Evolutionary conservation across 208 protist species (phyloP).

Genomic region (Crithidia sp.): DNA sequence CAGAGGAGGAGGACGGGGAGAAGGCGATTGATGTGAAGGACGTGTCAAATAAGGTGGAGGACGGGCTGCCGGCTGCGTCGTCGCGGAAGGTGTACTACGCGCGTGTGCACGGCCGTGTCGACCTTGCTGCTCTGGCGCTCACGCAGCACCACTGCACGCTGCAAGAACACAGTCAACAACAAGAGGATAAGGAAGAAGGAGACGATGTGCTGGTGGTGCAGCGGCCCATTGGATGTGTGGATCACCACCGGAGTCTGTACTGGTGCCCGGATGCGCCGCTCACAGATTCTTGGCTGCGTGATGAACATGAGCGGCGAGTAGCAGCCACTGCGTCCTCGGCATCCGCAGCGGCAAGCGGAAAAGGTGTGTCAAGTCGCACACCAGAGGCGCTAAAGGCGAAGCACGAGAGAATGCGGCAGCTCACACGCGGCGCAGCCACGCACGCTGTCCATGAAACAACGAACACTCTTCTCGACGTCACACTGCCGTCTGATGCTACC

Average conservation of each 20-base stretch:
- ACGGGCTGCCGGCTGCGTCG: neutral
- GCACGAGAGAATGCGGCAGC: conserved; percentile 54
- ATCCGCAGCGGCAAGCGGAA: neutral
- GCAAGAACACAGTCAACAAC: neutral
- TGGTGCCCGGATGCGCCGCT: conserved; percentile 53
- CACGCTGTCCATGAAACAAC: neutral
- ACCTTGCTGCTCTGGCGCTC: conserved; percentile 40
- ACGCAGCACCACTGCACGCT: conserved; percentile 51
- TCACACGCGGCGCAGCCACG: conserved; percentile 37
- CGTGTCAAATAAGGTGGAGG: neutral
- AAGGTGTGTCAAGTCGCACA: conserved; percentile 1
- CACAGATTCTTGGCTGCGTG: conserved; percentile 10
- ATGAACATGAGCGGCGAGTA: conserved; percentile 2
- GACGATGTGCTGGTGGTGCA: conserved; percentile 26
- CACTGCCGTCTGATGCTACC: neutral
- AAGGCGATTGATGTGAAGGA: neutral
- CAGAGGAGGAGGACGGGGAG: neutral
- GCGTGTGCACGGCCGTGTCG: conserved; percentile 55
- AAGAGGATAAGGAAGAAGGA: neutral
- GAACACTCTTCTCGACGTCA: no score
- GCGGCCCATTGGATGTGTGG: conserved; percentile 69
- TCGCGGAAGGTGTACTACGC: conserved; percentile 70
- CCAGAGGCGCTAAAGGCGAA: conserved; percentile 46
- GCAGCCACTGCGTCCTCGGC: neutral
- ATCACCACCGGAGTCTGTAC: conserved; percentile 74